phyloP scores from a whole-genome alignment of 1,139 yeast genomes.

The Blastobotrys apis region DNA sequence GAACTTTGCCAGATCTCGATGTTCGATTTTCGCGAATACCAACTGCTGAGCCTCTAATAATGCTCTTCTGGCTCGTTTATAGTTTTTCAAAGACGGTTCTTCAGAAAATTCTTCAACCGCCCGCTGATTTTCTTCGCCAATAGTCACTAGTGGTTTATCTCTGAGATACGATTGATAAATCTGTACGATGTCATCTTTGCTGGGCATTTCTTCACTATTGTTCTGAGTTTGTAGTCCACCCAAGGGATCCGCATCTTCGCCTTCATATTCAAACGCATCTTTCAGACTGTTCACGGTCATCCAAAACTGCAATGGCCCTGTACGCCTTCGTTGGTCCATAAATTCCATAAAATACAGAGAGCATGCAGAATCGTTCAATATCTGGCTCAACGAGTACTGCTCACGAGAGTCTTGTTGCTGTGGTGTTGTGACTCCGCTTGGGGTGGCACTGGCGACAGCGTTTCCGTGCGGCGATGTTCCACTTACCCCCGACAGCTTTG shows the following conservation, averaged over 20 bases:
- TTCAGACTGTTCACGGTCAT: slow-evolving; percentile 59
- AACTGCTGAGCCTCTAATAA: slow-evolving; percentile 54
- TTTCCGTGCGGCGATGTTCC: not conserved
- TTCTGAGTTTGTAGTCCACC: slow-evolving; percentile 24
- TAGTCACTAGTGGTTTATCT: slow-evolving; percentile 21
- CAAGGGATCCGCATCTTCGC: slow-evolving; percentile 26
- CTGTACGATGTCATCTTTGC: slow-evolving; percentile 33
- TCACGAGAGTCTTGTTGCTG: slow-evolving; percentile 16
- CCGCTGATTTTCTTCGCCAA: slow-evolving; percentile 22
- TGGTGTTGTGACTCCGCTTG: not conserved
- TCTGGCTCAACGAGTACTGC: slow-evolving; percentile 39
- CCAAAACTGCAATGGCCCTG: slow-evolving; percentile 57
- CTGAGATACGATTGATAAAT: slow-evolving; percentile 46
- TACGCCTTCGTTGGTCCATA: slow-evolving; percentile 47
- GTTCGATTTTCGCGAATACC: slow-evolving; percentile 47
- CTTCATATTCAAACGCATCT: slow-evolving; percentile 56
- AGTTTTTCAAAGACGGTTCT: slow-evolving; percentile 18
- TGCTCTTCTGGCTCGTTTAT: slow-evolving; percentile 47
- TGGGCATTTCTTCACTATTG: slow-evolving; percentile 10
- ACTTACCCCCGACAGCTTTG: slow-evolving; percentile 27
- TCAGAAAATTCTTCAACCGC: slow-evolving; percentile 29
- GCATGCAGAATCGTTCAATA: slow-evolving; percentile 46
- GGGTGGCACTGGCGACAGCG: not conserved
- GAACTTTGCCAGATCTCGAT: slow-evolving; percentile 53
- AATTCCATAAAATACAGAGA: slow-evolving; percentile 52